Base-by-base conservation (phyloP, 306 rosid genomes). In the Echinosophora koreensis region DNA sequence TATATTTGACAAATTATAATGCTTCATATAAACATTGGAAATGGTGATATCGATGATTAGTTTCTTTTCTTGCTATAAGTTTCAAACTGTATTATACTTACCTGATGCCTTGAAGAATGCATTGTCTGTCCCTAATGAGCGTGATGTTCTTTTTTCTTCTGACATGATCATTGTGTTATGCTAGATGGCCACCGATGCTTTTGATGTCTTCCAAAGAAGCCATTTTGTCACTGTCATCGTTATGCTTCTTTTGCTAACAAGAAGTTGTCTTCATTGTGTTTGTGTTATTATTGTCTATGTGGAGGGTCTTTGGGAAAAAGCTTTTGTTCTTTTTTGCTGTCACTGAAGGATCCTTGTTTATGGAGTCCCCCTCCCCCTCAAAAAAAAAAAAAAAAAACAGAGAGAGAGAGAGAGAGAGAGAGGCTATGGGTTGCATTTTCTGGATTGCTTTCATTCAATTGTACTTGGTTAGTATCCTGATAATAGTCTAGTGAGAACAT, bases 191-290 rank as follows among this genome's bases (percentile, higher is more conserved):
- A 10, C n/a, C 14, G 66, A 16, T 62, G 52, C 60, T 13, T 27
- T 35, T 65, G 34, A 50, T 65, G 60, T 44, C 73, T 50, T 27
- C 61, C 41, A 8, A 50, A 63, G 69, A 42, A 63, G 49, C 57
- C 55, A 63, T 44, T 54, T 41, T 54, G 1, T 82, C 13, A 35
- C 42, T n/a, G 47, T 32, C 67, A 54, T 61, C 46, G 0, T 6
- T 51, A 46, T 3, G 64, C 34, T 44, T 70, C 34, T 30, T 44
- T 65, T 15, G 73, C 63, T 30, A 16, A 15, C 37, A 6, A 56
- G 34, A 69, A 77, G 16, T 41, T 66, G 28, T 62, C 59, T 34
- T 16, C 5, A 63, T 2, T 50, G 15, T 51, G 51, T 58, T 41
- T 52, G 42, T 79, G 51, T 46, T 30, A 2, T 30, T 30, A 30